Evolutionary conservation across 257 asterid species (phyloP).

Genomic region (Thymus mandschuricus): DNA sequence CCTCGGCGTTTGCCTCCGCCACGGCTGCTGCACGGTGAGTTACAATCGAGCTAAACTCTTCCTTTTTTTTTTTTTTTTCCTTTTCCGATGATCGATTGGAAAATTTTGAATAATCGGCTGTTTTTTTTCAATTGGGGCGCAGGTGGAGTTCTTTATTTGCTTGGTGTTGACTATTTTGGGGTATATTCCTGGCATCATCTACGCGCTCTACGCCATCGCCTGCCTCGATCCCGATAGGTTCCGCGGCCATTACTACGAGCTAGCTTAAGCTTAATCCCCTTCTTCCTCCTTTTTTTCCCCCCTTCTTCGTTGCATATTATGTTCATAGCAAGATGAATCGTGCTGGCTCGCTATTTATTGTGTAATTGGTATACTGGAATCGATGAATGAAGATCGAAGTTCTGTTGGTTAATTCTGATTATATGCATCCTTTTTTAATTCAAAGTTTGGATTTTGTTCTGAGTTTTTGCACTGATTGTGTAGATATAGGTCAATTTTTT

Average conservation of each 20-base stretch:
- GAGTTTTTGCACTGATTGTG: background rate
- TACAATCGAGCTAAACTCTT: background rate
- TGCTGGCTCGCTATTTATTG: background rate
- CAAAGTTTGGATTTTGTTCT: background rate
- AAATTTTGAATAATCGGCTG: background rate
- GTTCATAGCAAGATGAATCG: background rate
- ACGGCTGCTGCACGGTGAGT: constrained; percentile 77
- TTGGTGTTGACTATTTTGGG: constrained; percentile 70
- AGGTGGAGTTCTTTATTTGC: constrained; percentile 70
- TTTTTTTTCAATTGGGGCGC: constrained; percentile 18
- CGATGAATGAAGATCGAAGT: background rate
- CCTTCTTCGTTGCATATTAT: background rate
- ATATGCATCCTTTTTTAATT: background rate
- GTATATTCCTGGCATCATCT: constrained; percentile 65
- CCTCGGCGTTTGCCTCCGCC: constrained; percentile 81
- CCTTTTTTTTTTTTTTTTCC: background rate
- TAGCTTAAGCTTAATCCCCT: constrained; percentile 31
- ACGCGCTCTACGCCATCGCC: constrained; percentile 68
- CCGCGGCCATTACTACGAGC: constrained; percentile 43
- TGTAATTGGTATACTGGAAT: background rate
- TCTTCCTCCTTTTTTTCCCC: background rate
- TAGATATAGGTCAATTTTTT: constrained; percentile 5
- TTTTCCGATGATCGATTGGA: constrained; percentile 13
- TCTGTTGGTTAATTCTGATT: background rate
- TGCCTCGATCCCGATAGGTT: constrained; percentile 58